Base-by-base conservation (phyloP, 2,329 filamentous ascomycete species). In the Pseudocercospora eumusae region DNA sequence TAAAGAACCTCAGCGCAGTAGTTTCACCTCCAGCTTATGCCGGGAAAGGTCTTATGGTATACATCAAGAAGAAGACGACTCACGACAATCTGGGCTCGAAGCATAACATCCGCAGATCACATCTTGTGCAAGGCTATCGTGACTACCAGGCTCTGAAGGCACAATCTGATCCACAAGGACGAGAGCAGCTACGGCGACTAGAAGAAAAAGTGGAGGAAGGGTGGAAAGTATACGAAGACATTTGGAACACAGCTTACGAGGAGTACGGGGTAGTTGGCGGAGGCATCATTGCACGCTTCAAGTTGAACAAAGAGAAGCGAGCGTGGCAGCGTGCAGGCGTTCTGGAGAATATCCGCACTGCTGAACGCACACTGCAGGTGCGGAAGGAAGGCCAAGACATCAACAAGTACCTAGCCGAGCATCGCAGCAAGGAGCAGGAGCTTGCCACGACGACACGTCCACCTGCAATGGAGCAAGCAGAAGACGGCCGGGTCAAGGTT, bases 21-120 rank as follows among this genome's bases (percentile, higher is more conserved):
- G 77, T 78, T 59, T 85, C 85, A 1, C 76, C 96, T 3, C 90
- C 91, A 0, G 92, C 88, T 4, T 96, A 95, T 71, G 84, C 90
- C 3, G 89, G 93, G 81, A 90, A 93, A 73, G 92, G 92, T 1
- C 81, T 95, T 0, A 87, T 93, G 69, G 89, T 90, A 44, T 89
- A 93, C 73, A 82, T 95, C 57, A 83, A 87, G 64, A 91, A 88
- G 65, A 68, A 68, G 20, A 57, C 63, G 2, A 60, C 66, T 20
- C 55, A 56, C 33, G 67, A 69, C 21, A 72, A 70, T 4, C 69
- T 68, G 8, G 69, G 70, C 11, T 68, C 68, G 3, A 71, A 73
- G 36, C 33, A 59, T 1, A 70, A 68, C 28, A 69, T 76, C 40
- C 69, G 72, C 8, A 64, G 67, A 50, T 69, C 71, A 3, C 71